Conservation (phyloP, 352 stramenopile genomes). For the Aphanomyces cochlioides region DNA sequence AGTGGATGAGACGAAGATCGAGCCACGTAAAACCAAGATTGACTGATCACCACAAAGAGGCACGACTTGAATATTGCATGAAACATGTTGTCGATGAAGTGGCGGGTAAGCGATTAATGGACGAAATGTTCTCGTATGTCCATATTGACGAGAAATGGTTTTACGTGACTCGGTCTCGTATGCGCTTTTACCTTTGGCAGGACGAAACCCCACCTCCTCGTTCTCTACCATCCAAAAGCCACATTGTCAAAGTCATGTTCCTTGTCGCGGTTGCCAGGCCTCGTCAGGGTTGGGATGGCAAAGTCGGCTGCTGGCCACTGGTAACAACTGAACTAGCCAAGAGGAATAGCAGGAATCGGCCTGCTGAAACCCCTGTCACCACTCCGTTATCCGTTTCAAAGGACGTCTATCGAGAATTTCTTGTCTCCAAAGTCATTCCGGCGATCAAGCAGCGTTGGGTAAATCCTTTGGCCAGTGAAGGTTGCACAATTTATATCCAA, state of each 20-base stretch:
- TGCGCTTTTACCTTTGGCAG: slow-evolving; percentile 28
- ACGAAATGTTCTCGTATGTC: neutral
- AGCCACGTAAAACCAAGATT: neutral
- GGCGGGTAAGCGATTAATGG: neutral
- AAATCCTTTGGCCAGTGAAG: neutral
- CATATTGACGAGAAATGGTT: slow-evolving; percentile 41
- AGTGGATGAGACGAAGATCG: neutral
- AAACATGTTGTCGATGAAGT: neutral
- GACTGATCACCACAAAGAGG: neutral
- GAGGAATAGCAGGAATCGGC: slow-evolving; percentile 31
- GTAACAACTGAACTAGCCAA: slow-evolving; percentile 26
- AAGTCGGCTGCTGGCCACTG: slow-evolving; percentile 44
- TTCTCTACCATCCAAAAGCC: slow-evolving; percentile 21
- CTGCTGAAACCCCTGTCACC: slow-evolving; percentile 29
- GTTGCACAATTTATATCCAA: neutral
- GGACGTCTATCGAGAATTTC: slow-evolving; percentile 24
- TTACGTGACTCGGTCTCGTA: slow-evolving; percentile 37
- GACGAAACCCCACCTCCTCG: slow-evolving; percentile 18
- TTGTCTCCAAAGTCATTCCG: slow-evolving; percentile 29
- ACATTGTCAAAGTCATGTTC: slow-evolving; percentile 43
- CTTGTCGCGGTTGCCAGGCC: slow-evolving; percentile 42
- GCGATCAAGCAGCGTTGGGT: slow-evolving; percentile 26
- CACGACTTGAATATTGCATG: neutral
- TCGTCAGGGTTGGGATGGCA: slow-evolving; percentile 48
- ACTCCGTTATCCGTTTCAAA: slow-evolving; percentile 27